Percentiles rank a stretch among this genome's conserved stretches.
Conservation (phyloP, 805 yeast genomes). For the Schwanniomyces occidentalis region DNA sequence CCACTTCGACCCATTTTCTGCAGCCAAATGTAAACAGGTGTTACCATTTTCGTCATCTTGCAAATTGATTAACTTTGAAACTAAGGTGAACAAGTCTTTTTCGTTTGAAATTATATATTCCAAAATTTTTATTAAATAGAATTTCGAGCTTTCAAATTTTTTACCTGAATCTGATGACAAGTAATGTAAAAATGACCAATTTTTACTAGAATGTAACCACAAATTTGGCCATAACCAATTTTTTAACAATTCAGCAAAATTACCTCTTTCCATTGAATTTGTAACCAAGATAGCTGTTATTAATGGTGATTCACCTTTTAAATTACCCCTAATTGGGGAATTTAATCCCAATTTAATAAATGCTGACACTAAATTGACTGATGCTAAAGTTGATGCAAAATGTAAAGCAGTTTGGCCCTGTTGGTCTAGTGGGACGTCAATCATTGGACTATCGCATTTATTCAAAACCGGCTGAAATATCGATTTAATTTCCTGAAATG, state of each 20-base stretch:
- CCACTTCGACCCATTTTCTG: slow-evolving; percentile 40
- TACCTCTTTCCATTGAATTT: slow-evolving; percentile 74
- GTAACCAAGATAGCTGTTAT: slow-evolving; percentile 83
- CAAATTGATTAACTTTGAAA: slow-evolving; percentile 28
- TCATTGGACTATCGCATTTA: slow-evolving; percentile 13
- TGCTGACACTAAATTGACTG: slow-evolving; percentile 32
- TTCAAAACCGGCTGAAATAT: slow-evolving; percentile 23
- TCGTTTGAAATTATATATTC: slow-evolving; percentile 27
- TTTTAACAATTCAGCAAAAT: slow-evolving; percentile 70
- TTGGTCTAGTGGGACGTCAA: slow-evolving; percentile 40
- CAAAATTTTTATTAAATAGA: slow-evolving; percentile 34
- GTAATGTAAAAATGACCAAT: slow-evolving; percentile 84
- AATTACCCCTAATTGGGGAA: slow-evolving; percentile 41
- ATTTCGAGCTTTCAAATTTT: slow-evolving; percentile 34
- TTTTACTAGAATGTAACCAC: slow-evolving; percentile 53
- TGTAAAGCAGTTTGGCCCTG: slow-evolving; percentile 44
- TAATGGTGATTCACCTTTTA: slow-evolving; percentile 38
- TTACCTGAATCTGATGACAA: slow-evolving; percentile 52
- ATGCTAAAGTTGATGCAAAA: slow-evolving; percentile 43
- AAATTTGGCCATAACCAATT: slow-evolving; percentile 62
- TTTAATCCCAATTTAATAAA: slow-evolving; percentile 35
- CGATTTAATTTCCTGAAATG: slow-evolving; percentile 22
- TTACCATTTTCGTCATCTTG: slow-evolving; percentile 39
- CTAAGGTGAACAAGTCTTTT: slow-evolving; percentile 19
- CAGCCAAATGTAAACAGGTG: slow-evolving; percentile 42